Evolutionary conservation across 2,329 filamentous ascomycete genomes (phyloP).

Genomic region (Colletotrichum siamense): DNA sequence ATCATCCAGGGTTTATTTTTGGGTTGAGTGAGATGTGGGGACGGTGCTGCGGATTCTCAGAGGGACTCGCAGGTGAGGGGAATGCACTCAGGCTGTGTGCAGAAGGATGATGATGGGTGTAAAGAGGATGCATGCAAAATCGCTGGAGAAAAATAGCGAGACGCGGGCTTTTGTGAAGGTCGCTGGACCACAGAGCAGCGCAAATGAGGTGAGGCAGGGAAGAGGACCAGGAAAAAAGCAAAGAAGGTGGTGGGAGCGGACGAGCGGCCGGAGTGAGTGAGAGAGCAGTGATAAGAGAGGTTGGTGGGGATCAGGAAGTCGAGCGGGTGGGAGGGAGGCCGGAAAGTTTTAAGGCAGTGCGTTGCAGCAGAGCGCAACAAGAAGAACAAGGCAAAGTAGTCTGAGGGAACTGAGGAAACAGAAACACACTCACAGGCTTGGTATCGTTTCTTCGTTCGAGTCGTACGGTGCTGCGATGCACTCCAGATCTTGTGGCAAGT

Average conservation of each 20-base stretch:
- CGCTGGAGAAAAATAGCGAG: not conserved
- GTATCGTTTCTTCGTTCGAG: constrained; percentile 10
- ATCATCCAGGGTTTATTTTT: constrained; percentile 22
- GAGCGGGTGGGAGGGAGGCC: constrained; percentile 13
- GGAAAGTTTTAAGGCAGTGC: constrained; percentile 19
- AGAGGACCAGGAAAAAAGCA: not conserved
- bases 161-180: not conserved
- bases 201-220: not conserved
- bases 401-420: not conserved
- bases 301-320: constrained; percentile 15
- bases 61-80: constrained; percentile 1
- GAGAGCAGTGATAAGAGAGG: constrained; percentile 19
- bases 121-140: not conserved
- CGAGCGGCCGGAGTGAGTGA: not conserved
- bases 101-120: not conserved
- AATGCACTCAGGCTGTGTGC: not conserved
- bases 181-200: not conserved
- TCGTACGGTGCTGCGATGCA: constrained; percentile 20
- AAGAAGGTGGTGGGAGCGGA: constrained; percentile 12
- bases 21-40: constrained; percentile 18
- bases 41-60: constrained; percentile 10
- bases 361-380: constrained; percentile 2
- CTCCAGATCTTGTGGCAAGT: constrained; percentile 22
- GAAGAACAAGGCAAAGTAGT: not conserved
- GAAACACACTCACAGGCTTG: constrained; percentile 15